Percentiles rank a stretch among this genome's conserved stretches.
These are phyloP conservation scores for Psilocybe tampanensis DNA, from an alignment of 768 basidiomycete species.

Conservation along the genomic window DNA sequence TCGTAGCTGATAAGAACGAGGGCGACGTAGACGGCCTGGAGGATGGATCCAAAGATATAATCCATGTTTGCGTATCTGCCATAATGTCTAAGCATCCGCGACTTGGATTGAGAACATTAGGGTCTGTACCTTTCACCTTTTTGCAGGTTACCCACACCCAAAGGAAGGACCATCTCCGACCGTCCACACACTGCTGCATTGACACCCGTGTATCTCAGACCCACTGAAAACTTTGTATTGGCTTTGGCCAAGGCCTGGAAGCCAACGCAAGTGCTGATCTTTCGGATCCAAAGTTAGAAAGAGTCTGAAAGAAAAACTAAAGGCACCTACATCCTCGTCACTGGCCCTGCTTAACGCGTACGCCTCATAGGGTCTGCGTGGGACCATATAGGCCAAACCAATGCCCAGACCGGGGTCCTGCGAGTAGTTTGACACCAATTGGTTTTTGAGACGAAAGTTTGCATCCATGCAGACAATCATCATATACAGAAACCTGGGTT, in stretches of 20 bases:
- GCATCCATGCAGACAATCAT: not conserved
- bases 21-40: not conserved
- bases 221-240: not conserved
- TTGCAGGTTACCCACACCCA: slow-evolving; percentile 27
- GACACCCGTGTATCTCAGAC: slow-evolving; percentile 13
- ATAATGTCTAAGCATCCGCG: not conserved
- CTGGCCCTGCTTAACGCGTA: slow-evolving; percentile 2
- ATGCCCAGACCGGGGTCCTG: slow-evolving; percentile 3
- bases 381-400: slow-evolving; percentile 3
- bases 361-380: not conserved
- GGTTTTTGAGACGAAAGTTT: slow-evolving; percentile 1
- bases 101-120: slow-evolving; percentile 2
- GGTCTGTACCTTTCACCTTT: slow-evolving; percentile 33
- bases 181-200: slow-evolving; percentile 1
- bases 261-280: slow-evolving; percentile 17
- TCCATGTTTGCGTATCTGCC: slow-evolving; percentile 19
- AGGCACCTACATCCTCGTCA: slow-evolving; percentile 6
- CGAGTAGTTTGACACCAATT: slow-evolving; percentile 2
- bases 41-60: slow-evolving; percentile 5
- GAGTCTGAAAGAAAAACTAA: not conserved
- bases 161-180: slow-evolving; percentile 1
- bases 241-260: slow-evolving; percentile 8
- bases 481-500: not conserved
- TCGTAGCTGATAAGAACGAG: slow-evolving; percentile 27
- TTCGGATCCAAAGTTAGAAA: too few relatives aligned